A percentile compares a stretch with the other conserved stretches of the same genome.
Conservation (phyloP, 2,329 filamentous ascomycete genomes). For the Lojkania enalia region DNA sequence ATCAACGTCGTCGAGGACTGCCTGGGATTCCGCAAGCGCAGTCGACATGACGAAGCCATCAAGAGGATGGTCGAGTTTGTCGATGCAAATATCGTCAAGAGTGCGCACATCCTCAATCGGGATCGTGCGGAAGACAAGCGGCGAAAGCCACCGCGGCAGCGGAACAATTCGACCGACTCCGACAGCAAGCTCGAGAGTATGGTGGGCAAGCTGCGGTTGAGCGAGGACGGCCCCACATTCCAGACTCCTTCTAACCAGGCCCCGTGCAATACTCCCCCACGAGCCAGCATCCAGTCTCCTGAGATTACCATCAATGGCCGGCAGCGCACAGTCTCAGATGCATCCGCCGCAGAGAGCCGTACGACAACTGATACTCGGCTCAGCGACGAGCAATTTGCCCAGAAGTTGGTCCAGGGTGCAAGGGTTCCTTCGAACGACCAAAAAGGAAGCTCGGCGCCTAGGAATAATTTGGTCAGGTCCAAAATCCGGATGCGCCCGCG, state of each 20-base stretch:
- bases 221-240: conserved; percentile 11
- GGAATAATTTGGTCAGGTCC: conserved; percentile 36
- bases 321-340: conserved; percentile 25
- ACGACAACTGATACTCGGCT: conserved; percentile 22
- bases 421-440: conserved; percentile 17
- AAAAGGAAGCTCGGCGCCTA: conserved; percentile 10
- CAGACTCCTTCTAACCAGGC: conserved; percentile 1
- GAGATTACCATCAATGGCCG: conserved; percentile 26
- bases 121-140: conserved; percentile 16
- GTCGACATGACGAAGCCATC: conserved; percentile 71
- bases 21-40: conserved; percentile 74
- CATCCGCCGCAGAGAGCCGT: conserved; percentile 26
- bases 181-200: conserved; percentile 27
- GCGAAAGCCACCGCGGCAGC: neutral
- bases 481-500: conserved; percentile 43
- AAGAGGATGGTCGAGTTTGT: conserved; percentile 73
- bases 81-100: conserved; percentile 68
- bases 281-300: conserved; percentile 10
- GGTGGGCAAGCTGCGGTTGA: conserved; percentile 28
- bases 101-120: conserved; percentile 59
- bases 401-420: conserved; percentile 30
- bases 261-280: conserved; percentile 1
- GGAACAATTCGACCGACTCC: conserved; percentile 14
- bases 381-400: conserved; percentile 37
- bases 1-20: conserved; percentile 89